A percentile compares a stretch with the other conserved stretches of the same genome.
Evolutionary conservation across 495 filamentous ascomycete genomes (phyloP).

Genomic region (Penicillium goetzii): DNA sequence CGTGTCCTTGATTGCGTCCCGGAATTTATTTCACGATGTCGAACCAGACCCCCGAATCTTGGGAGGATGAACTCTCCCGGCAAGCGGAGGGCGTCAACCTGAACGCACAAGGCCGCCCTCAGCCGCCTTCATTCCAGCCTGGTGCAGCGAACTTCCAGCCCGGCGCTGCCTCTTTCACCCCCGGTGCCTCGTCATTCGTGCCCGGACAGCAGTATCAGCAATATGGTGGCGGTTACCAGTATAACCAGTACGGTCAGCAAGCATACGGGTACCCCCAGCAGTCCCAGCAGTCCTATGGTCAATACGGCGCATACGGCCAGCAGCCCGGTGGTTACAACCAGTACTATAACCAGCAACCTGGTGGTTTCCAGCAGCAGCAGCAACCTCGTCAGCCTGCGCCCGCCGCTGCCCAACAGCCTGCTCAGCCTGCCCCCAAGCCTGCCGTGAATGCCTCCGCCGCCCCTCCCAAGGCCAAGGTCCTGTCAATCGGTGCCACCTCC

Average conservation of each 20-base stretch:
- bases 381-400: slow-evolving; percentile 47
- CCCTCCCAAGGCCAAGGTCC: slow-evolving; percentile 41
- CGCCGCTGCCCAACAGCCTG: slow-evolving; percentile 47
- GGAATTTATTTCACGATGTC: slow-evolving; percentile 65
- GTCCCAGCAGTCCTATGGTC: slow-evolving; percentile 39
- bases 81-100: slow-evolving; percentile 85
- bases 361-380: slow-evolving; percentile 49
- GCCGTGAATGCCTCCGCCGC: slow-evolving; percentile 35
- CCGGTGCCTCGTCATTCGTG: slow-evolving; percentile 74
- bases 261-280: slow-evolving; percentile 32
- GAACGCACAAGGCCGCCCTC: slow-evolving; percentile 77
- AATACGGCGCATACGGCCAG: slow-evolving; percentile 52
- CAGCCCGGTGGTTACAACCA: slow-evolving; percentile 62
- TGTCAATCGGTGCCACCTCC: slow-evolving; percentile 42
- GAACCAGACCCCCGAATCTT: slow-evolving; percentile 76
- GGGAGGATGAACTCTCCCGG: slow-evolving; percentile 91
- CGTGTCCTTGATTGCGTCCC: slow-evolving; percentile 34
- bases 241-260: slow-evolving; percentile 51
- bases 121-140: slow-evolving; percentile 50
- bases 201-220: slow-evolving; percentile 69
- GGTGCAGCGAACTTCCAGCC: slow-evolving; percentile 62
- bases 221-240: slow-evolving; percentile 44
- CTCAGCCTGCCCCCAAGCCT: slow-evolving; percentile 37
- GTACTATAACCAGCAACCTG: slow-evolving; percentile 60
- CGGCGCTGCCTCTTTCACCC: slow-evolving; percentile 79